Evolutionary conservation across 2,329 filamentous ascomycete species (phyloP).

Genomic region (Penicillium italicum): DNA sequence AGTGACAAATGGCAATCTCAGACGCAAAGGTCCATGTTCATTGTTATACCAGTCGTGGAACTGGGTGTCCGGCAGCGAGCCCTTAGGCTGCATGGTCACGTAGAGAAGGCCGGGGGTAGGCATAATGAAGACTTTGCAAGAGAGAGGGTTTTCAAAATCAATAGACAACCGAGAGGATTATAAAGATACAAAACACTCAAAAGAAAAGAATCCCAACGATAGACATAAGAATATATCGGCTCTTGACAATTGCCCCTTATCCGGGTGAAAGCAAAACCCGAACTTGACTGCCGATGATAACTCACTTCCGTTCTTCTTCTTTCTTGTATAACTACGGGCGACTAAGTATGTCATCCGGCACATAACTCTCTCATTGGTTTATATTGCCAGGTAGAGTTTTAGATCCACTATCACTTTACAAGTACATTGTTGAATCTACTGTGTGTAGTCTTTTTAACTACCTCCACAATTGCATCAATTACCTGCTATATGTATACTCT

Average conservation of each 20-base stretch:
- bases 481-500: no score
- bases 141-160: not conserved
- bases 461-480: no score
- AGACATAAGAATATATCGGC: not conserved
- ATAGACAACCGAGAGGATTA: not conserved
- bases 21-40: slow-evolving; percentile 78
- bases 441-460: no score
- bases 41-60: slow-evolving; percentile 96
- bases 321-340: not conserved
- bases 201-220: not conserved
- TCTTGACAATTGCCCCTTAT: slow-evolving; percentile 14
- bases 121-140: slow-evolving; percentile 22
- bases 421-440: no score
- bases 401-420: no score
- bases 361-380: no score
- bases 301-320: not conserved
- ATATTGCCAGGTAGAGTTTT: no score
- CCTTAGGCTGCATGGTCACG: slow-evolving; percentile 79
- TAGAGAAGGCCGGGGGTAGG: slow-evolving; percentile 66
- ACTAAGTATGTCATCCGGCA: no score
- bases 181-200: not conserved
- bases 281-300: slow-evolving; percentile 24
- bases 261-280: slow-evolving; percentile 26
- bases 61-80: slow-evolving; percentile 60
- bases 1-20: slow-evolving; percentile 68